Evolutionary conservation across 1,284 basidiomycete species (phyloP).

Genomic region (Malassezia nana): DNA sequence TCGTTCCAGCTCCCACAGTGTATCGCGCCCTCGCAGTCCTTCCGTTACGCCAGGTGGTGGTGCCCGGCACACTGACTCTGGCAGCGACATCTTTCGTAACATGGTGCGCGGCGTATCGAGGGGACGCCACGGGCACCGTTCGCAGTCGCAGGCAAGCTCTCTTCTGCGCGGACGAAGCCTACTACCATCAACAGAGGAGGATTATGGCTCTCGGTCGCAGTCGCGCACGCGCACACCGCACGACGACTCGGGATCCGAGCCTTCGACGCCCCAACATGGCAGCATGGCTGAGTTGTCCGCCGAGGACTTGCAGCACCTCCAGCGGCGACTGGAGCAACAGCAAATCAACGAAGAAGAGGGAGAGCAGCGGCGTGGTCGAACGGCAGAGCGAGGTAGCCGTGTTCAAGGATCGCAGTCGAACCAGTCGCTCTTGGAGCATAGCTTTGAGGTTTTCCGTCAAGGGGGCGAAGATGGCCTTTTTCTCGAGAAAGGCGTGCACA

Average conservation of each 20-base stretch:
- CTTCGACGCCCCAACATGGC: conserved; percentile 1
- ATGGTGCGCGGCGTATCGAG: conserved; percentile 18
- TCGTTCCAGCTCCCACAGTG: conserved; percentile 2
- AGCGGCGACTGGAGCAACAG: conserved; percentile 4
- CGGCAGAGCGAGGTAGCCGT: neutral
- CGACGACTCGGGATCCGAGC: neutral
- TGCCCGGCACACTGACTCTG: neutral
- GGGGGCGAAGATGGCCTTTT: conserved; percentile 34
- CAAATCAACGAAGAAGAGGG: conserved; percentile 12
- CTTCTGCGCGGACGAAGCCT: neutral
- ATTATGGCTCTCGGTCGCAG: neutral
- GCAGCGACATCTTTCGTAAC: conserved; percentile 5
- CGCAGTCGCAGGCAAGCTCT: neutral
- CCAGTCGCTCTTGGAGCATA: neutral
- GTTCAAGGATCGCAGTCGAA: neutral
- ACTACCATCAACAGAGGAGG: neutral
- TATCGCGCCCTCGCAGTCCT: conserved; percentile 7
- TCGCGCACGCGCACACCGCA: conserved; percentile 1
- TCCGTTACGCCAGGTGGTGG: conserved; percentile 3
- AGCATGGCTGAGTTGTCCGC: conserved; percentile 2
- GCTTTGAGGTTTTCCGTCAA: conserved; percentile 4
- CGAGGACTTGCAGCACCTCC: conserved; percentile 8
- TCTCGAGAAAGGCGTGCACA: conserved; percentile 44
- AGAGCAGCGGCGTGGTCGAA: neutral
- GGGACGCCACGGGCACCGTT: neutral